These are phyloP conservation scores for Athelia sp. DNA, from an alignment of 1,284 basidiomycete genomes.

Conservation along the genomic window DNA sequence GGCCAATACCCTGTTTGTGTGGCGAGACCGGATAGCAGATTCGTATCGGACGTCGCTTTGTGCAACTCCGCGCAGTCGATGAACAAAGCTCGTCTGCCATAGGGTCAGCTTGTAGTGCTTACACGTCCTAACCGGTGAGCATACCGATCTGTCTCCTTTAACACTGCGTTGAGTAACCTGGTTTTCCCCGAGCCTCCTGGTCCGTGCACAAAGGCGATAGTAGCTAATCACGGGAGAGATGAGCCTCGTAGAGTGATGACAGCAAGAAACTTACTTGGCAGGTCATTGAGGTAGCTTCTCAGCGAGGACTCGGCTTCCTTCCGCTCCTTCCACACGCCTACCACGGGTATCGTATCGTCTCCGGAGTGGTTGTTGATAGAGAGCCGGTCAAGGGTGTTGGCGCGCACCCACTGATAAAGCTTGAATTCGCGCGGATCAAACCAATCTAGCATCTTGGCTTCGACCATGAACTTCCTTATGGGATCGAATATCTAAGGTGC, in stretches of 20 bases:
- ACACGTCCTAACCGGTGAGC: constrained; percentile 9
- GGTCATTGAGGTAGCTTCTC: constrained; percentile 67
- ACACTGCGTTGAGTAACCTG: constrained; percentile 58
- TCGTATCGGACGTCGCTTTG: constrained; percentile 69
- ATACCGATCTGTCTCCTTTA: constrained; percentile 60
- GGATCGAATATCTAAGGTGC: constrained; percentile 80
- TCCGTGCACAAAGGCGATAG: constrained; percentile 82
- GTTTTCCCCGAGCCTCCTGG: constrained; percentile 91
- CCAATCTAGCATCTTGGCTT: constrained; percentile 79
- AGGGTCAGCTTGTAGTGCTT: constrained; percentile 3
- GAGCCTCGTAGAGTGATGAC: not conserved
- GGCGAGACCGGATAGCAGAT: constrained; percentile 68
- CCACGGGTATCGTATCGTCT: constrained; percentile 11
- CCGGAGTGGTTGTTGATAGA: constrained; percentile 17
- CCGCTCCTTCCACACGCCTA: constrained; percentile 77
- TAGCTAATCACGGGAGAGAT: constrained; percentile 34
- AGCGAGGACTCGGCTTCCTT: constrained; percentile 70
- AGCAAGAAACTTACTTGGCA: constrained; percentile 49
- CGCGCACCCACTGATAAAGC: constrained; percentile 63
- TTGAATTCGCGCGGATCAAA: constrained; percentile 71
- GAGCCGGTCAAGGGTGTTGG: constrained; percentile 50
- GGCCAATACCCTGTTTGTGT: constrained; percentile 89
- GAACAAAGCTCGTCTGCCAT: constrained; percentile 56
- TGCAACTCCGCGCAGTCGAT: constrained; percentile 83
- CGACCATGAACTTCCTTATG: constrained; percentile 80